Conservation (phyloP, 1,284 basidiomycete species). For the Inonotus hispidus region DNA sequence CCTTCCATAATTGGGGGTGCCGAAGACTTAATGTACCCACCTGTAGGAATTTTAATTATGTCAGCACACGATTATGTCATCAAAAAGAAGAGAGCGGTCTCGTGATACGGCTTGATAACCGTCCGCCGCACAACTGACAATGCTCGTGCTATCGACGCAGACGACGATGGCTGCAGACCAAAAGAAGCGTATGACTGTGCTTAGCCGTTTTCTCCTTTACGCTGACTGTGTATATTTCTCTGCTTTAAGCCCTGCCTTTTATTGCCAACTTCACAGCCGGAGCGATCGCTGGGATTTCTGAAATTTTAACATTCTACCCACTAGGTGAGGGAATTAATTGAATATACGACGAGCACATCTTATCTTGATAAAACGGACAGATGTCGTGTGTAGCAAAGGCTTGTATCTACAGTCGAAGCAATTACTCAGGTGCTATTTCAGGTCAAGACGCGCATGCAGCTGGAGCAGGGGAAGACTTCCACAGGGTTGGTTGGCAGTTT, state of each 20-base stretch:
- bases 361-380: conserved; percentile 18
- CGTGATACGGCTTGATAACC: background rate
- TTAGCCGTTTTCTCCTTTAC: background rate
- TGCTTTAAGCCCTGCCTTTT: conserved; percentile 69
- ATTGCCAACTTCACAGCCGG: conserved; percentile 85
- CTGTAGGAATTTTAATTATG: background rate
- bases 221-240: background rate
- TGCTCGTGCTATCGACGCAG: background rate
- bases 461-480: conserved; percentile 76
- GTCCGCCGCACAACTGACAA: background rate
- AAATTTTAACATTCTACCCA: conserved; percentile 91
- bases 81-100: background rate
- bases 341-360: background rate
- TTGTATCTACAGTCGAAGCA: conserved; percentile 18
- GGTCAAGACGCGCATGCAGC: conserved; percentile 98
- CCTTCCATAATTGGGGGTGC: too few relatives aligned
- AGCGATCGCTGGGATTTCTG: conserved; percentile 83
- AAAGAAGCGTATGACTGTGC: conserved; percentile 9
- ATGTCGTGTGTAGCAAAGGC: conserved; percentile 29
- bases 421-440: conserved; percentile 29
- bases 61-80: too few relatives aligned
- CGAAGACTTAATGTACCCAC: too few relatives aligned
- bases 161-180: conserved; percentile 9
- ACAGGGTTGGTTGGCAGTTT: conserved; percentile 83
- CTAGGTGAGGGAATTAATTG: conserved; percentile 55